Percentiles rank a stretch among this genome's conserved stretches.
Evolutionary conservation across 192 early-diverging fungal species (phyloP).

Genomic region (Podila epigama): DNA sequence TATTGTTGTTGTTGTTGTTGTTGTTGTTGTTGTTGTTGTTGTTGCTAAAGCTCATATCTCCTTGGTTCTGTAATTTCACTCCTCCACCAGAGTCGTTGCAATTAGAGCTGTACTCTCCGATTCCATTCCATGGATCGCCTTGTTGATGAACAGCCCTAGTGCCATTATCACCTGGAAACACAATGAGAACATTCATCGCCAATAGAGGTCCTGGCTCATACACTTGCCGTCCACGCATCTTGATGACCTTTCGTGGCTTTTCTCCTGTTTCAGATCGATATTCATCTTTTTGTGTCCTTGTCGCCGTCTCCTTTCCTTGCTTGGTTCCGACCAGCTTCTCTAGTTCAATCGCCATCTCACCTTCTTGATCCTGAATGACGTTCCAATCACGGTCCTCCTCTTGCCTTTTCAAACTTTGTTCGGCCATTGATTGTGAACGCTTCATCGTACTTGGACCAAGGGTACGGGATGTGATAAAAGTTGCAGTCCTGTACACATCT

Average conservation of each 20-base stretch:
- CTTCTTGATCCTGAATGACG: not conserved
- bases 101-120: not conserved
- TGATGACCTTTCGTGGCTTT: not conserved
- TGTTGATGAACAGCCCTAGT: slow-evolving; percentile 6
- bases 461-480: slow-evolving; percentile 12
- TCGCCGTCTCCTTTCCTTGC: slow-evolving; percentile 1
- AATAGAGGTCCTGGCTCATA: slow-evolving; percentile 42
- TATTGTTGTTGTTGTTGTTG: no score
- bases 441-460: slow-evolving; percentile 5
- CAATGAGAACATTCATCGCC: slow-evolving; percentile 39
- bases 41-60: not conserved
- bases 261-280: not conserved
- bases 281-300: not conserved
- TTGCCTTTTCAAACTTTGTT: not conserved
- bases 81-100: no score
- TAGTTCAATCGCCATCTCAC: not conserved
- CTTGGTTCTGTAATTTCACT: not conserved
- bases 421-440: not conserved
- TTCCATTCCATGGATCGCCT: slow-evolving; percentile 7
- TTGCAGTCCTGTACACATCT: slow-evolving; percentile 19
- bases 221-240: slow-evolving; percentile 14
- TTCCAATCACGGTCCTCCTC: not conserved
- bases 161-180: slow-evolving; percentile 32
- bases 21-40: no score
- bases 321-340: not conserved